Conservation (phyloP, 257 asterid genomes). For the Voacanga thouarsii region DNA sequence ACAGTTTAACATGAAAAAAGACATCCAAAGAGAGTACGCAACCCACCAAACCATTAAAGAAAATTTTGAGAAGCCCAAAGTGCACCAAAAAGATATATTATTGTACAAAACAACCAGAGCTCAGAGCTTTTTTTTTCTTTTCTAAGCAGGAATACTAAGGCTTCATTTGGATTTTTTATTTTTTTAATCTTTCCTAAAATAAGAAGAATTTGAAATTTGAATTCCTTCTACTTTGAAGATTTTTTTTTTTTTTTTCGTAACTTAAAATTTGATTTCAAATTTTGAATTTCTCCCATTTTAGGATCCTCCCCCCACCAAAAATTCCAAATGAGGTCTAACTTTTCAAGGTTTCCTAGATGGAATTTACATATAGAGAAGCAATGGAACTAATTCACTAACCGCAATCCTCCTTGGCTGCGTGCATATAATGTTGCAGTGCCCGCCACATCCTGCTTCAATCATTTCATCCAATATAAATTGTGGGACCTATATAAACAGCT, state of each 20-base stretch:
- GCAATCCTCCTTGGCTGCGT: slow-evolving; percentile 99
- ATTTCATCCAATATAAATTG: slow-evolving; percentile 90
- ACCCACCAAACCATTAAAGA: not conserved
- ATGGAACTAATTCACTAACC: slow-evolving; percentile 47
- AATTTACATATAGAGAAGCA: slow-evolving; percentile 1
- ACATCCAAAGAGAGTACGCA: too few relatives aligned
- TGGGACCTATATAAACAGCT: slow-evolving; percentile 67
- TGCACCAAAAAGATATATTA: not conserved
- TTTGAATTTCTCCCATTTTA: too few relatives aligned
- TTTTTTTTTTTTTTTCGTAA: too few relatives aligned
- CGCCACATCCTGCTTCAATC: slow-evolving; percentile 91
- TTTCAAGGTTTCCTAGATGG: not conserved
- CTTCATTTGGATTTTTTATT: not conserved
- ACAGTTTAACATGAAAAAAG: not conserved
- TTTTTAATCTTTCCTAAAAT: too few relatives aligned
- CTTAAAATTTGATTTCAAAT: too few relatives aligned
- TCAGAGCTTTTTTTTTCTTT: not conserved
- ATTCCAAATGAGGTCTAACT: too few relatives aligned
- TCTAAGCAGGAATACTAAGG: not conserved
- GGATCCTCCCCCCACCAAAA: too few relatives aligned
- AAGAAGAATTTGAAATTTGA: too few relatives aligned
- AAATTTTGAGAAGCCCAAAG: not conserved
- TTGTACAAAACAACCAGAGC: not conserved
- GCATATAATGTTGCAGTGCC: slow-evolving; percentile 79
- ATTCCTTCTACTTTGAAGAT: too few relatives aligned